Percentiles rank a stretch among this genome's conserved stretches.
Conservation (phyloP, 2,329 filamentous ascomycete genomes). For the Fusarium liriodendri region DNA sequence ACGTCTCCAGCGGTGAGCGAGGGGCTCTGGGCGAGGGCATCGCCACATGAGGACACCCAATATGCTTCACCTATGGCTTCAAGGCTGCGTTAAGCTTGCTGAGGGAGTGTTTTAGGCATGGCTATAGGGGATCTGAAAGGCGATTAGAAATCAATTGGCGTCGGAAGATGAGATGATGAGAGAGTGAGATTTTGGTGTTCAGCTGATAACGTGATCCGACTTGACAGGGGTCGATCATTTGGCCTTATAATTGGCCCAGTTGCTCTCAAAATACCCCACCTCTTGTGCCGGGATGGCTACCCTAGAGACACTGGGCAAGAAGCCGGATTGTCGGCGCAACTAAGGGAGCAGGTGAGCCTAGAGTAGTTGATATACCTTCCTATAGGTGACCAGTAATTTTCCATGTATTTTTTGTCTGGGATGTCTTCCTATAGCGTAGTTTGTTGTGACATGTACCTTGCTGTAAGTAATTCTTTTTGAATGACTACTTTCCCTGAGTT, state of each 20-base stretch:
- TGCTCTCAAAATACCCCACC: neutral
- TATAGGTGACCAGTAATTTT: neutral
- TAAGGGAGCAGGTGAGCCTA: neutral
- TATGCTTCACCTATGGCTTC: neutral
- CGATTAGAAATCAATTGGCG: neutral
- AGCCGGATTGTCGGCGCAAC: neutral
- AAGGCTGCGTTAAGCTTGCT: neutral
- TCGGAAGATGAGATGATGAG: neutral
- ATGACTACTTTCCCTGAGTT: too few species aligned
- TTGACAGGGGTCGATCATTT: neutral
- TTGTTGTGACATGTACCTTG: too few species aligned
- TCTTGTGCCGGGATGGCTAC: neutral
- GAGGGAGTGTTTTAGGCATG: neutral
- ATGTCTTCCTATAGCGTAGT: too few species aligned
- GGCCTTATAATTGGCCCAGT: neutral
- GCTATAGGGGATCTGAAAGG: neutral
- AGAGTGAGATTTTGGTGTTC: neutral
- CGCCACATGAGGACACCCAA: neutral
- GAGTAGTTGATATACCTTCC: neutral
- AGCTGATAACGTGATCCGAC: neutral
- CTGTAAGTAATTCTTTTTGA: too few species aligned
- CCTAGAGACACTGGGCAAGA: neutral
- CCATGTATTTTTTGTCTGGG: neutral
- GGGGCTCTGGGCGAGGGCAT: slow-evolving; percentile 3
- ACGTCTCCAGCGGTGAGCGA: slow-evolving; percentile 45